Evolutionary conservation across 2,329 filamentous ascomycete species (phyloP).

Genomic region (Colletotrichum aenigma): DNA sequence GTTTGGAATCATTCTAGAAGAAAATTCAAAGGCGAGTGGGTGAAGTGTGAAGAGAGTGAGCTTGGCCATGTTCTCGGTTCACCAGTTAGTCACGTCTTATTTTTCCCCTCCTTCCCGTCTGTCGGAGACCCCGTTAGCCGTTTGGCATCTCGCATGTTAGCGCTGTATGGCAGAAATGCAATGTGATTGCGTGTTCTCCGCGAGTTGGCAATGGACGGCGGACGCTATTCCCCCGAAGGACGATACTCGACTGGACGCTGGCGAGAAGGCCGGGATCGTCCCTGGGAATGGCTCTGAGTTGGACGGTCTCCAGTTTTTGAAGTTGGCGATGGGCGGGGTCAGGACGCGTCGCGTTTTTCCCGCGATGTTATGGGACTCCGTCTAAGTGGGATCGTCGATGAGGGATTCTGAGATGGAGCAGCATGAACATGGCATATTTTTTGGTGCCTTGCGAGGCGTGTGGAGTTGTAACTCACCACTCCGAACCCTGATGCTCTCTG

Average conservation of each 20-base stretch:
- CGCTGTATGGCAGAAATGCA: background rate
- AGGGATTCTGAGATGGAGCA: background rate
- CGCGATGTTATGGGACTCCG: background rate
- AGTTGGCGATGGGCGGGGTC: background rate
- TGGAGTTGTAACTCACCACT: background rate
- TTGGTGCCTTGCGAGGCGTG: background rate
- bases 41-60: background rate
- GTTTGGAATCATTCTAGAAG: constrained; percentile 4
- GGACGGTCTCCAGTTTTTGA: background rate
- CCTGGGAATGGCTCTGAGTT: background rate
- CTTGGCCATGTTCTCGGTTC: background rate
- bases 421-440: background rate
- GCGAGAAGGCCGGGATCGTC: background rate
- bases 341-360: constrained; percentile 3
- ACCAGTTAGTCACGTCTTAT: background rate
- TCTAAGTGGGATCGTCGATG: constrained; percentile 10
- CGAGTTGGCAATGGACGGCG: background rate
- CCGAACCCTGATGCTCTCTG: background rate
- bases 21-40: background rate
- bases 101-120: background rate
- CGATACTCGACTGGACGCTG: background rate
- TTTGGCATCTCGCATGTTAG: background rate
- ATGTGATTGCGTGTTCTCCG: background rate
- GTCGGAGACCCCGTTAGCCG: background rate
- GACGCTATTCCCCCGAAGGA: background rate